Percentiles rank a stretch among this genome's conserved stretches.
Conservation (phyloP, 176 grass and related monocot species). For the Poa annua region DNA sequence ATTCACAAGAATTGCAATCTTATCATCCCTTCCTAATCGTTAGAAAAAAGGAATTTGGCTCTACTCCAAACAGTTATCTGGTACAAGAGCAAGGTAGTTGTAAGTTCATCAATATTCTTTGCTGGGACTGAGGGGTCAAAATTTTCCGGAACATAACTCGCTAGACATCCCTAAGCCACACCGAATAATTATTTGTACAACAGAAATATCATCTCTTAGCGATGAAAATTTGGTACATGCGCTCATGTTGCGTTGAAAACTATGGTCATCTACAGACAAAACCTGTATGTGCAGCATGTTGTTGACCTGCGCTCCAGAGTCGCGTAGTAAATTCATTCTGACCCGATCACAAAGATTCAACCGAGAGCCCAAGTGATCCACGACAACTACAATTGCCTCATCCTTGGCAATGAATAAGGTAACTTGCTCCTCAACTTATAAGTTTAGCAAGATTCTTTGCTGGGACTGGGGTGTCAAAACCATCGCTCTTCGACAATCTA, state of each 20-base stretch:
- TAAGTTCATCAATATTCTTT: background rate
- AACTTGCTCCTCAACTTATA: background rate
- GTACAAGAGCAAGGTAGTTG: background rate
- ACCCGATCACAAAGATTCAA: background rate
- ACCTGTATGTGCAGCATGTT: background rate
- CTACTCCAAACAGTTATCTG: background rate
- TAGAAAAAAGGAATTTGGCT: background rate
- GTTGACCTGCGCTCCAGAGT: background rate
- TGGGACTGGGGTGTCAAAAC: background rate
- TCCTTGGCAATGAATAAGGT: background rate
- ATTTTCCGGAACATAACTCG: background rate
- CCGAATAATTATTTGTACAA: background rate
- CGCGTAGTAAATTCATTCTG: background rate
- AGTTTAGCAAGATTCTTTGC: no score
- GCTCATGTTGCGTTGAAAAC: background rate
- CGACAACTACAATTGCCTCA: background rate
- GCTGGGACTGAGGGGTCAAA: background rate
- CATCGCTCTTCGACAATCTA: background rate
- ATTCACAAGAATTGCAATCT: background rate
- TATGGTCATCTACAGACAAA: slow-evolving; percentile 17
- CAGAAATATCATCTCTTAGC: background rate
- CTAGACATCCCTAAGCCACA: background rate
- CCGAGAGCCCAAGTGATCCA: background rate
- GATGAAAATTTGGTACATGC: background rate
- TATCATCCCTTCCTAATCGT: background rate